phyloP scores from a whole-genome alignment of 73 alveolate species.

The Paramecium sexaurelia region DNA sequence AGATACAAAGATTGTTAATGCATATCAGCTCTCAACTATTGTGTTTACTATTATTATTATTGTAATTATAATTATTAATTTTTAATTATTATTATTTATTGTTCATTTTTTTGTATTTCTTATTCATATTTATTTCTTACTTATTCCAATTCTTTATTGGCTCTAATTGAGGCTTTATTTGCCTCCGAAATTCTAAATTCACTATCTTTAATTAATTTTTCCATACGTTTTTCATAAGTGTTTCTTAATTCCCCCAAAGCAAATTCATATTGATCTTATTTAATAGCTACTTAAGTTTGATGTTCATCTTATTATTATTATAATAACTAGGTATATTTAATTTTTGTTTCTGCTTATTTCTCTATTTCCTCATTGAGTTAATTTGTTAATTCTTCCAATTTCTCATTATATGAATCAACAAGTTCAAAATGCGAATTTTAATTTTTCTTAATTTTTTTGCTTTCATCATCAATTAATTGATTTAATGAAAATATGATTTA shows the following conservation, averaged over 20 bases:
- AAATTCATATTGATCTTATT: background rate
- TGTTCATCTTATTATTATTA: background rate
- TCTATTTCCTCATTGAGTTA: background rate
- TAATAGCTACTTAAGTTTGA: background rate
- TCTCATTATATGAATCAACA: background rate
- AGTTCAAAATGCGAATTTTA: background rate
- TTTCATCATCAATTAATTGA: background rate
- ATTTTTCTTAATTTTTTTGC: background rate
- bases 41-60: background rate
- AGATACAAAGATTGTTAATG: background rate
- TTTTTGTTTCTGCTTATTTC: background rate
- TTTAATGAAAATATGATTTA: background rate
- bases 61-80: background rate
- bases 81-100: background rate
- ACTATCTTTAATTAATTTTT: background rate
- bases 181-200: slow-evolving; percentile 26
- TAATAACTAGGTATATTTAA: background rate
- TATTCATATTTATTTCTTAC: background rate
- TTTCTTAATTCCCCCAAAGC: slow-evolving; percentile 1
- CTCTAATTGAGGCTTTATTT: background rate
- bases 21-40: background rate
- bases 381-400: background rate
- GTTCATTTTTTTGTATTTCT: background rate
- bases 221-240: slow-evolving; percentile 2
- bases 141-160: background rate